phyloP scores from a whole-genome alignment of 192 early-diverging fungal species.

The Kappamyces sp. region DNA sequence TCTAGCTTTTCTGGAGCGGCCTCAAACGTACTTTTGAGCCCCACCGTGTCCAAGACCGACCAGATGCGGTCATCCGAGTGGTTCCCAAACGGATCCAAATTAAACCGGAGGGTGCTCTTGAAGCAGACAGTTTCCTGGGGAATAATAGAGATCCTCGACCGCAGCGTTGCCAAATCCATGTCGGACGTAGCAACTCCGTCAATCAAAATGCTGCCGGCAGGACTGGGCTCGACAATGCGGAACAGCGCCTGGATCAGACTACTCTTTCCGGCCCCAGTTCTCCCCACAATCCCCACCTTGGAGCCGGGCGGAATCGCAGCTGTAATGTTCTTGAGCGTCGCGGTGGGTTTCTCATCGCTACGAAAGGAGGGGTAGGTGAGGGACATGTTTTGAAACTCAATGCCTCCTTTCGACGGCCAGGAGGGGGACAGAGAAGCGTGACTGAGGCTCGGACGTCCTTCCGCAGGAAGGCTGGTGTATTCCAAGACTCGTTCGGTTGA shows the following conservation, averaged over 20 bases:
- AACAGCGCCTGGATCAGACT: slow-evolving; percentile 30
- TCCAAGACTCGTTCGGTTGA: slow-evolving; percentile 19
- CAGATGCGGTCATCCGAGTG: slow-evolving; percentile 60
- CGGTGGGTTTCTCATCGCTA: neutral
- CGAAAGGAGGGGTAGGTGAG: slow-evolving; percentile 43
- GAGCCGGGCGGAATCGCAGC: slow-evolving; percentile 59
- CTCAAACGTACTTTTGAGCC: slow-evolving; percentile 24
- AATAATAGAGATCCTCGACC: slow-evolving; percentile 29
- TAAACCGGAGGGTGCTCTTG: slow-evolving; percentile 26
- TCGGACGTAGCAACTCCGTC: slow-evolving; percentile 31
- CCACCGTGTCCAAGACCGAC: slow-evolving; percentile 45
- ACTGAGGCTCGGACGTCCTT: slow-evolving; percentile 11
- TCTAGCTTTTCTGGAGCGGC: slow-evolving; percentile 41
- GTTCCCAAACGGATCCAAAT: slow-evolving; percentile 57
- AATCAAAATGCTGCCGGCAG: slow-evolving; percentile 25
- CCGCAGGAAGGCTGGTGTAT: slow-evolving; percentile 24
- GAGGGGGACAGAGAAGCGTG: slow-evolving; percentile 22
- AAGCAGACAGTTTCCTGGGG: slow-evolving; percentile 27
- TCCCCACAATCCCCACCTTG: slow-evolving; percentile 38
- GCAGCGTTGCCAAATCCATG: slow-evolving; percentile 12
- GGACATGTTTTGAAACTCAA: slow-evolving; percentile 52
- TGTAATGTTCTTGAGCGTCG: slow-evolving; percentile 52
- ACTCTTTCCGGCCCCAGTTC: slow-evolving; percentile 57
- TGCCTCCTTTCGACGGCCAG: slow-evolving; percentile 57
- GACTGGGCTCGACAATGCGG: slow-evolving; percentile 26